Base-by-base conservation (phyloP, 2,329 filamentous ascomycete species). In the Ceratocystiopsis sp. region DNA sequence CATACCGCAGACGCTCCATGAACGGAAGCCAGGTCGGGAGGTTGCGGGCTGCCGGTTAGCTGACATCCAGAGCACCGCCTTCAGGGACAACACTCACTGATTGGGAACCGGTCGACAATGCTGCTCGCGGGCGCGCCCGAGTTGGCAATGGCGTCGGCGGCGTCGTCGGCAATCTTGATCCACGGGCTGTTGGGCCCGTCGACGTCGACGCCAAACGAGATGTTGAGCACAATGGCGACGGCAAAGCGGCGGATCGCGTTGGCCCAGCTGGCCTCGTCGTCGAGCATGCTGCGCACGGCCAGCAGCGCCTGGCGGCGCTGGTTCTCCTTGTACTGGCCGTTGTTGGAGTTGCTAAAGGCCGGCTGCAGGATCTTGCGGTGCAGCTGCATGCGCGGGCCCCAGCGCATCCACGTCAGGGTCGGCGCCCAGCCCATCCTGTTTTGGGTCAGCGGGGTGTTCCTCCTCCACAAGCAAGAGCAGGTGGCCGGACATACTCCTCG, bases 181-280 rank as follows among this genome's bases (percentile, higher is more conserved):
- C 61, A 64, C 0, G 61, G 59, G 45, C 65, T 60, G 16, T 55
- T 43, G 21, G 62, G 54, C 12, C 53, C 52, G 8, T 57, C 48
- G 21, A 66, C 56, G 9, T 52, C 53, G 39, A 66, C 57, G 11
- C 65, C 64, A 49, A 66, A 68, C 1, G 61, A 62, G 15, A 67
- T 63, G 5, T 57, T 53, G 16, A 68, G 53, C 3, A 67, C 60
- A 35, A 67, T 53, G 11, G 61, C 62, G 0, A 61, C 59, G 9
- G 63, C 54, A 38, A 64, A 64, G 2, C 59, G 56, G 18, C 57
- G 49, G 35, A 63, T 43, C 13, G 56, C 49, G 3, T 43, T 54
- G 25, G 63, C 58, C 63, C 63, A 66, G 0, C 55, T 47, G 1
- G 48, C 48, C 1, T 61, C 61, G 2, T 51, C 50, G 10, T 51